Percentiles rank a stretch among this genome's conserved stretches.
Conservation (phyloP, 768 basidiomycete species). For the Serendipita vermifera region DNA sequence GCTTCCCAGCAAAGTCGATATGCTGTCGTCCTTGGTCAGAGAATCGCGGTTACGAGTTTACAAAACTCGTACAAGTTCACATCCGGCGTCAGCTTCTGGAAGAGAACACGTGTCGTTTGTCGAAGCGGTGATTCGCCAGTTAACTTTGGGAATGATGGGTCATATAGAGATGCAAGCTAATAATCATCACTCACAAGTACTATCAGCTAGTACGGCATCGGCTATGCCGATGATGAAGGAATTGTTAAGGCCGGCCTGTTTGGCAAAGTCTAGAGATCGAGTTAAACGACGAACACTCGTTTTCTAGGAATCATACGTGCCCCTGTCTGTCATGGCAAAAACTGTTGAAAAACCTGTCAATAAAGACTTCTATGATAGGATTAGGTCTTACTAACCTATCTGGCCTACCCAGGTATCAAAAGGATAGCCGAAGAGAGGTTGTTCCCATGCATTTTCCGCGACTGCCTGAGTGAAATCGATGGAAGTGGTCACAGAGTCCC, state of each 20-base stretch:
- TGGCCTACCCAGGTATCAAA: background rate
- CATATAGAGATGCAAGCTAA: background rate
- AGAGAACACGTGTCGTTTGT: background rate
- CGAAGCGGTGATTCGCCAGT: background rate
- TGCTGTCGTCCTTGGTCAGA: too few relatives aligned
- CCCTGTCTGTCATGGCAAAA: background rate
- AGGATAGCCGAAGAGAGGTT: conserved; percentile 5
- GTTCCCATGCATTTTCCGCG: background rate
- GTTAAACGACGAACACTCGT: background rate
- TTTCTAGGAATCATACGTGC: background rate
- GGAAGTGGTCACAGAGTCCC: background rate
- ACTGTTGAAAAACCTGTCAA: background rate
- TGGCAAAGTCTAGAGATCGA: too few relatives aligned
- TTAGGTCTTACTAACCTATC: background rate
- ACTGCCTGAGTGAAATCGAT: conserved; percentile 1
- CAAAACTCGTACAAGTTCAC: too few relatives aligned
- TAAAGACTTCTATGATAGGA: background rate
- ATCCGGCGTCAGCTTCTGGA: background rate
- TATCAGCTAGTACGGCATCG: background rate
- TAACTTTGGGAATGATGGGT: background rate
- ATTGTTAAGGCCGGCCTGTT: background rate
- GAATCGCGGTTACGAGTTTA: too few relatives aligned
- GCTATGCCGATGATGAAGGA: background rate
- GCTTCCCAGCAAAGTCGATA: background rate
- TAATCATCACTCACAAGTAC: background rate